These are phyloP conservation scores for Acanthamoeba culbertsoni DNA, from an alignment of 208 protist species.

Conservation along the genomic window DNA sequence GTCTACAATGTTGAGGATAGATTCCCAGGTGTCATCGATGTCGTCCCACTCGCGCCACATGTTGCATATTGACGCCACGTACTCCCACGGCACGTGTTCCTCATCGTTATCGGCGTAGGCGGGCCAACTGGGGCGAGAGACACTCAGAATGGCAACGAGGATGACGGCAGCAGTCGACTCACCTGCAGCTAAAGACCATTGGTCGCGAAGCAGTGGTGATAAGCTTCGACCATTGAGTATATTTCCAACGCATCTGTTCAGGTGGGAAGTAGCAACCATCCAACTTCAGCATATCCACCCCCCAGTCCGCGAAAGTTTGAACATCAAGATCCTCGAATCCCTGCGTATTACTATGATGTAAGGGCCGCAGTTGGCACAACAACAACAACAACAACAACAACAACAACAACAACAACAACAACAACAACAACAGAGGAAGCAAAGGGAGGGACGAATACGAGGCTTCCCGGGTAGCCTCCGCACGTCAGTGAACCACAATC, in stretches of 20 bases:
- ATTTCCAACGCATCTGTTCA: background rate
- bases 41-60: slow-evolving; percentile 25
- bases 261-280: slow-evolving; percentile 20
- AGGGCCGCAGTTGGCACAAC: too few species aligned
- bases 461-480: background rate
- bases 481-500: slow-evolving; percentile 34
- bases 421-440: background rate
- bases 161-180: background rate
- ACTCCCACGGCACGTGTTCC: background rate
- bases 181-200: slow-evolving; percentile 57
- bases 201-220: background rate
- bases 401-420: background rate
- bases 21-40: slow-evolving; percentile 3
- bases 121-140: slow-evolving; percentile 17
- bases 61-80: slow-evolving; percentile 6
- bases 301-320: slow-evolving; percentile 45
- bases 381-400: background rate
- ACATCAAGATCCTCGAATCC: slow-evolving; percentile 6
- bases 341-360: too few species aligned
- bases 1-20: background rate
- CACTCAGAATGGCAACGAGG: too few species aligned
- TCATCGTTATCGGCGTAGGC: slow-evolving; percentile 8
- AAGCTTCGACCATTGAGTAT: slow-evolving; percentile 9
- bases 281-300: slow-evolving; percentile 46
- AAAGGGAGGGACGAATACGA: background rate